These are phyloP conservation scores for Chamaecyparis obtusa DNA, from an alignment of 75 land plant species.

Conservation along the genomic window DNA sequence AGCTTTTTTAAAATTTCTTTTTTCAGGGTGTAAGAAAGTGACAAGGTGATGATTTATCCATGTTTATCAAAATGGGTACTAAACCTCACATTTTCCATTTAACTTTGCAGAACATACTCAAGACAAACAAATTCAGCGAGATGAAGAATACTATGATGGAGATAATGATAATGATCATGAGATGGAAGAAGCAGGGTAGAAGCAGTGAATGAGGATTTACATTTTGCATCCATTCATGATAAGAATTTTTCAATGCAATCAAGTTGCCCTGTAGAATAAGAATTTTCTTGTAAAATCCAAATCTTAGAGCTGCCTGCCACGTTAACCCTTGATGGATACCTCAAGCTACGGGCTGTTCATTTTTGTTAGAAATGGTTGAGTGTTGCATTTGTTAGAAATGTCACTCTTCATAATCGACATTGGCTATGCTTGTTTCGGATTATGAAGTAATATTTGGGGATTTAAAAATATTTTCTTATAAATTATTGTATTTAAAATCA, in stretches of 20 bases:
- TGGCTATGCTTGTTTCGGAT: neutral
- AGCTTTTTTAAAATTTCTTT: neutral
- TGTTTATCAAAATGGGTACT: neutral
- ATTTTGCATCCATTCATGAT: neutral
- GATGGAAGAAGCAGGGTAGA: constrained; percentile 43
- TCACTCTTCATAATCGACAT: neutral
- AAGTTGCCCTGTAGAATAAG: neutral
- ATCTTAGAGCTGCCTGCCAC: neutral
- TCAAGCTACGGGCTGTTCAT: neutral
- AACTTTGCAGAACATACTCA: constrained; percentile 70
- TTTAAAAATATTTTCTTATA: neutral
- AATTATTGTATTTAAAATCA: neutral
- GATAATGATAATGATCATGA: constrained; percentile 91
- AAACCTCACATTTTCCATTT: neutral
- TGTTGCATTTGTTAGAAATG: neutral
- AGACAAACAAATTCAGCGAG: constrained; percentile 94
- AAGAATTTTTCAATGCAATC: neutral
- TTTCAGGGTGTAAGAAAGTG: neutral
- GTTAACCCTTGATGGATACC: neutral
- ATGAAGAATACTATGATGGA: constrained; percentile 95
- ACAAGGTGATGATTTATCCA: neutral
- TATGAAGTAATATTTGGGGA: neutral
- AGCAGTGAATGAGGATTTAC: neutral
- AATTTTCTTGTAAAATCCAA: neutral
- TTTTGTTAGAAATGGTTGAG: neutral